A percentile compares a stretch with the other conserved stretches of the same genome.
These are phyloP conservation scores for Amphibolis antarctica DNA, from an alignment of 106 monocot species.

Conservation along the genomic window DNA sequence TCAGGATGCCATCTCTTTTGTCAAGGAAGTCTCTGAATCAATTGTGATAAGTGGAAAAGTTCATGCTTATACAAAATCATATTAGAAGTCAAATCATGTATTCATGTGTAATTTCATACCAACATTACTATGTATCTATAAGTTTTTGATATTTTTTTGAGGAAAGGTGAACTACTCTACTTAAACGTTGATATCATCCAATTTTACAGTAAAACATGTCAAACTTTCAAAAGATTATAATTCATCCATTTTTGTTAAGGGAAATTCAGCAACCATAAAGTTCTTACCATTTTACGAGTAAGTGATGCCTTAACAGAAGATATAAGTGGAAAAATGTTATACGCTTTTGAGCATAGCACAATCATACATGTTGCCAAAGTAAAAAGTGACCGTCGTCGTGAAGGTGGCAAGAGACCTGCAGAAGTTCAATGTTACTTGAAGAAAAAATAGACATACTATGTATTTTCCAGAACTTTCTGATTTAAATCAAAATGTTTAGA, in stretches of 20 bases:
- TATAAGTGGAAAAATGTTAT: conserved; percentile 23
- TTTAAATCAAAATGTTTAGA: background rate
- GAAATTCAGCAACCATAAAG: background rate
- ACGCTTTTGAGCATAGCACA: conserved; percentile 21
- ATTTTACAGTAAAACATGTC: background rate
- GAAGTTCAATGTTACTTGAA: background rate
- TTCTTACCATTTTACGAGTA: conserved; percentile 43
- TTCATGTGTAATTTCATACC: too few relatives aligned
- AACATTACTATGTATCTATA: too few relatives aligned
- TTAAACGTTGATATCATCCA: too few relatives aligned
- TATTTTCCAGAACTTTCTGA: background rate
- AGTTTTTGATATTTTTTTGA: too few relatives aligned
- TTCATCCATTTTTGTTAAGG: background rate
- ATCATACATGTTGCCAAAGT: conserved; percentile 24
- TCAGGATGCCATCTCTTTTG: too few relatives aligned
- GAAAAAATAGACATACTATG: background rate
- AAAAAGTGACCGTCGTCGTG: conserved; percentile 22
- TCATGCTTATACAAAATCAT: too few relatives aligned
- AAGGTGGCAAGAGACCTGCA: conserved; percentile 16
- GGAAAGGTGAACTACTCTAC: too few relatives aligned
- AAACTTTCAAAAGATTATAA: background rate
- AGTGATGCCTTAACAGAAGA: conserved; percentile 41
- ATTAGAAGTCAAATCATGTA: too few relatives aligned
- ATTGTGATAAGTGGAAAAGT: too few relatives aligned
- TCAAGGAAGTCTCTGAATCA: too few relatives aligned